Evolutionary conservation across 768 basidiomycete genomes (phyloP), one percentile per base, ranked within the genome.

Genomic region (Gyrodon lividus): DNA sequence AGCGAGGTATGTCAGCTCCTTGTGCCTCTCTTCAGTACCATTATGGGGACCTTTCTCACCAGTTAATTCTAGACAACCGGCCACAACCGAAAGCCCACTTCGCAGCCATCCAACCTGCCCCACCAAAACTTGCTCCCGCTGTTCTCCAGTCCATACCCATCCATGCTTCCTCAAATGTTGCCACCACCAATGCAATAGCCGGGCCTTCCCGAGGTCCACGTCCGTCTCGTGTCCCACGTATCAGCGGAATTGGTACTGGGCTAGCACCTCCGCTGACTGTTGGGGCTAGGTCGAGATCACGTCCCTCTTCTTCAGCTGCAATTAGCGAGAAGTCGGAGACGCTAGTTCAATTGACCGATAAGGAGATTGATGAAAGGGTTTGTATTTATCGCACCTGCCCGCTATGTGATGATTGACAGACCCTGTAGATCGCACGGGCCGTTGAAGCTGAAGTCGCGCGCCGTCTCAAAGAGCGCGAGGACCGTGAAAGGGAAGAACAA

Each of bases 281-380:
- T 30, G 43, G 20, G 38, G 55, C 50, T 4, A 68, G 45, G 23
- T 6, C 31, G 38, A 57, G 53, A 47, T 52, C 54, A 5, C 67
- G 67, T 4, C 62, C 59, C 3, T 52, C 60, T 17, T 56, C 43
- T 10, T 35, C 59, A 13, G 3, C 50, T 10, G 47, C 47, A 12
- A 61, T 58, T 22, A 34, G 43, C 10, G 59, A 58, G 41, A 58
- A 60, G 48, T 19, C 56, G 31, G 69, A 65, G 17, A 16, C 34
- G 1, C 16, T 50, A 5, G 43, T 60, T 41, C 60, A 63, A 26
- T 62, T 86, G 56, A 80, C 81, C 2, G 84, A 87, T 67, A 78
- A 82, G 60, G 88, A 90, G 43, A 86, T 90, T 54, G 84, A 90
- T 55, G 85, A 84, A 31, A 74, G 83, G 71, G 89, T 86, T 59